Base-by-base conservation (phyloP, 2,329 filamentous ascomycete species). In the Triangularia verruculosa region DNA sequence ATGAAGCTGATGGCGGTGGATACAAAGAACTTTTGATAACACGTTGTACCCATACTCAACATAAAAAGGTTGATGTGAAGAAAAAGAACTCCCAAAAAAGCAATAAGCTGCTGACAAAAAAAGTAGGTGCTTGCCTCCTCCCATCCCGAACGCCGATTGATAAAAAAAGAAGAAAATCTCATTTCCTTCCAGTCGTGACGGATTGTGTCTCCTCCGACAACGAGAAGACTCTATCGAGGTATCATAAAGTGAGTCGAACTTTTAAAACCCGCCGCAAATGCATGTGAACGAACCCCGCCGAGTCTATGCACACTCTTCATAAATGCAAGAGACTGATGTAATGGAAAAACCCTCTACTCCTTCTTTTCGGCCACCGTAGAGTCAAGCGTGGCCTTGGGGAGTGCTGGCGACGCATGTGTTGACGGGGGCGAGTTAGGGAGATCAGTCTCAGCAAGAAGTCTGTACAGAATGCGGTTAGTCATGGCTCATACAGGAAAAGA, bases 381-480 rank as follows among this genome's bases (percentile, higher is more conserved):
- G 73, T 84, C 84, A 66, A 84, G 82, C 66, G 81, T 82, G 66
- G 81, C 83, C 79, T 90, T 90, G 68, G 86, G 78, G 73, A 89
- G 75, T 64, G 85, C 84, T 56, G 89, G 89, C 61, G 89, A 91
- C 63, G 85, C 86, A 67, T 86, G 80, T 57, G 86, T 84, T 66
- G 88, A 89, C 62, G 89, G 88, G 72, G 90, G 89, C 70, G 90
- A 92, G 72, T 85, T 83, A 66, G 83, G 87, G 77, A 84, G 82
- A 81, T 82, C 72, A 85, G 87, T 84, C 72, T 80, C 86, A 71
- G 83, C 85, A 67, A 87, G 79, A 67, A 86, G 78, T 74, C 85
- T 87, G 67, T 57, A 6, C 30, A 4, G 9, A 15, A 20, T 20
- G n/a, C 20, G 22, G 72, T 80, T 72, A 79, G 74, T 57, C 69